phyloP scores from a whole-genome alignment of 345 rosid genomes.

The Populus euphratica region DNA sequence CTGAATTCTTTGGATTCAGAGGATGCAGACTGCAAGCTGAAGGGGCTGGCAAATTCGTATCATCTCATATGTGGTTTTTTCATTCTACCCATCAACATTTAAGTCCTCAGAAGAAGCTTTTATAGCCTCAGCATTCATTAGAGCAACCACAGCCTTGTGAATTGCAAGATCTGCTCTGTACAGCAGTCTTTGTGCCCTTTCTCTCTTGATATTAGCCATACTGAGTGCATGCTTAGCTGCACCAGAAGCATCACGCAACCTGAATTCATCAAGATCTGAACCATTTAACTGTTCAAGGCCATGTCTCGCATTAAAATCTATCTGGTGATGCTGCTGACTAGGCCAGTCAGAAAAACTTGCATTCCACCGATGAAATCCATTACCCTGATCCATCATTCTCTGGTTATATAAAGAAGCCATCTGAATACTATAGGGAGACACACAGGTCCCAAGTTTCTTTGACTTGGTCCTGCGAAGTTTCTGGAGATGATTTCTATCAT shows the following conservation, averaged over 20 bases:
- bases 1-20: constrained; percentile 13
- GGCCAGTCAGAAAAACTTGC: constrained; percentile 48
- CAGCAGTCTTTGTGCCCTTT: constrained; percentile 70
- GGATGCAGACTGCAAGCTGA: constrained; percentile 1
- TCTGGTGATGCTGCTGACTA: constrained; percentile 35
- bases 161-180: constrained; percentile 78
- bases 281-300: constrained; percentile 41
- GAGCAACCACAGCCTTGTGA: constrained; percentile 86
- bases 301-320: constrained; percentile 37
- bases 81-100: constrained; percentile 37
- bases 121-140: constrained; percentile 82
- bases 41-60: constrained; percentile 15
- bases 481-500: constrained; percentile 42
- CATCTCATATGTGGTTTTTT: constrained; percentile 14
- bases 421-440: constrained; percentile 29
- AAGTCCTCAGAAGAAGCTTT: constrained; percentile 53
- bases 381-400: constrained; percentile 49
- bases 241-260: constrained; percentile 66
- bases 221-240: constrained; percentile 67
- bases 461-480: constrained; percentile 50
- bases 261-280: constrained; percentile 61
- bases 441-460: constrained; percentile 36
- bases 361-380: constrained; percentile 42
- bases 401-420: constrained; percentile 29
- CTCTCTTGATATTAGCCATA: constrained; percentile 73